These are phyloP conservation scores for Cucumis cinereus DNA, from an alignment of 306 rosid species.

Conservation along the genomic window DNA sequence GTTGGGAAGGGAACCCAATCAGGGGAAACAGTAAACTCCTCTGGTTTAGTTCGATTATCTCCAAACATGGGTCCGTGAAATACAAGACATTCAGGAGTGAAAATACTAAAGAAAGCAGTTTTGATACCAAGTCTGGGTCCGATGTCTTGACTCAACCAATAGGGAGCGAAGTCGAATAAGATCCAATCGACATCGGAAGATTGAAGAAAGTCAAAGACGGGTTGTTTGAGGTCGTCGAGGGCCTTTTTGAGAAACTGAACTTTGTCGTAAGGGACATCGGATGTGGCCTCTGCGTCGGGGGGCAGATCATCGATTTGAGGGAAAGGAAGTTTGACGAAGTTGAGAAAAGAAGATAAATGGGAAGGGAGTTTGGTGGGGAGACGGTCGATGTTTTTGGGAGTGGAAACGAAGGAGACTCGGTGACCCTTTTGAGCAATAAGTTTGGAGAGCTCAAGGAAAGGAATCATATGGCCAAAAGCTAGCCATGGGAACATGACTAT, in stretches of 20 bases:
- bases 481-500: too few species aligned
- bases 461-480: too few species aligned
- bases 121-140: background rate
- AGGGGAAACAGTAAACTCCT: background rate
- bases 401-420: conserved; percentile 10
- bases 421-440: too few species aligned
- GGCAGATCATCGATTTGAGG: conserved; percentile 18
- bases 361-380: conserved; percentile 28
- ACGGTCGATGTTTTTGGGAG: conserved; percentile 38
- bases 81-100: background rate
- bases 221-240: conserved; percentile 4
- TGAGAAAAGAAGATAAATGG: background rate
- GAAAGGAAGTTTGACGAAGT: conserved; percentile 13
- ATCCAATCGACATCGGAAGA: conserved; percentile 12
- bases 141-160: conserved; percentile 3
- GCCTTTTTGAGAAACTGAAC: conserved; percentile 12
- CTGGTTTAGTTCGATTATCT: background rate
- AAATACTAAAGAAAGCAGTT: background rate
- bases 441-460: too few species aligned
- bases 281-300: conserved; percentile 4
- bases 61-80: background rate
- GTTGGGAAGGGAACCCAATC: conserved; percentile 15
- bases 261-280: background rate
- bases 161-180: conserved; percentile 3
- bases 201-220: background rate